Conservation (phyloP, 2,329 filamentous ascomycete genomes). For the Monilinia fructicola region DNA sequence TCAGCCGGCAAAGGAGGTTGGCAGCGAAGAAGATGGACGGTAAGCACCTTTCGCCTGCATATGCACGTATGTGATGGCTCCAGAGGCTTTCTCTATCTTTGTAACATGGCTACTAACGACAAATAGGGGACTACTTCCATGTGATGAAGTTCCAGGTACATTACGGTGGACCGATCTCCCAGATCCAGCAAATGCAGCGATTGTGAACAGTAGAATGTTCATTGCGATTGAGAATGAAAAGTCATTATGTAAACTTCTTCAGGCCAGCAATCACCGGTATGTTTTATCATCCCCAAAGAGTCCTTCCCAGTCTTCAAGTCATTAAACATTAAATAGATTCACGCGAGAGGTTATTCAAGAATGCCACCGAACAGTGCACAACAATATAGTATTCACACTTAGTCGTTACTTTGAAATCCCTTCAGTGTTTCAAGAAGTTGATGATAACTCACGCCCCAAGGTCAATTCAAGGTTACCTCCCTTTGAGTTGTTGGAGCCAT, state of each 20-base stretch:
- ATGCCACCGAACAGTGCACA: conserved; percentile 36
- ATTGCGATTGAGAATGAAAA: conserved; percentile 41
- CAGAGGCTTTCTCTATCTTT: not conserved
- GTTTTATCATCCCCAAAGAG: conserved; percentile 27
- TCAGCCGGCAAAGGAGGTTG: conserved; percentile 30
- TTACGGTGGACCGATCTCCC: conserved; percentile 61
- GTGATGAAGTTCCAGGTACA: conserved; percentile 47
- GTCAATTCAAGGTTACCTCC: conserved; percentile 44
- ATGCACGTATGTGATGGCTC: not conserved
- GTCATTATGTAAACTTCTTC: conserved; percentile 50
- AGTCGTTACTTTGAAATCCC: conserved; percentile 35
- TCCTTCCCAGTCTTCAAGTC: conserved; percentile 19
- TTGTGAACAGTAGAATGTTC: conserved; percentile 37
- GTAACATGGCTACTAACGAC: not conserved
- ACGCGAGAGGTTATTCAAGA: conserved; percentile 33
- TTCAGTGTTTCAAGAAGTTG: conserved; percentile 25
- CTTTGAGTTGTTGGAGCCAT: conserved; percentile 48
- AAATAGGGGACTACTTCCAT: conserved; percentile 1
- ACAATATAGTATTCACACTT: conserved; percentile 37
- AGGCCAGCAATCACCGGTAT: conserved; percentile 55
- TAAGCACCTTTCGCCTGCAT: conserved; percentile 22
- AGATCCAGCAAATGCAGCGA: conserved; percentile 46
- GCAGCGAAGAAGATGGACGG: conserved; percentile 22
- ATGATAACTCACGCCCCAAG: conserved; percentile 36
- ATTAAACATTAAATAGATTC: conserved; percentile 33